Conservation (phyloP, 495 filamentous ascomycete species). For the Sphaerosporella brunnea region DNA sequence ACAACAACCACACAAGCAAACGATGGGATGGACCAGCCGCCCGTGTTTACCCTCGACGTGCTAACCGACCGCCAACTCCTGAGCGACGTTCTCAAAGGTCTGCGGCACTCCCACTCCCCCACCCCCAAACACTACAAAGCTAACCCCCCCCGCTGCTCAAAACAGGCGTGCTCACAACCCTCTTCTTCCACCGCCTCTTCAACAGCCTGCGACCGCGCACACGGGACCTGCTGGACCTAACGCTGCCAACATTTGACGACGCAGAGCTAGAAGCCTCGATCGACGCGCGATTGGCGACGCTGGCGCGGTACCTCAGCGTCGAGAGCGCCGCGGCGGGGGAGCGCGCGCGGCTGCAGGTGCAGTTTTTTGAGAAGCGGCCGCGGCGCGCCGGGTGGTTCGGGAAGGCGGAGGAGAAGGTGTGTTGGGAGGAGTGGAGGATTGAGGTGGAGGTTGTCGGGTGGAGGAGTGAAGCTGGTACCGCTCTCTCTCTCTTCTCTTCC, state of each 20-base stretch:
- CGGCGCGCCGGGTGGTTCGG: conserved; percentile 59
- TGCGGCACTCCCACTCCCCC: neutral
- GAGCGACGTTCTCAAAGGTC: conserved; percentile 84
- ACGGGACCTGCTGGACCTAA: conserved; percentile 80
- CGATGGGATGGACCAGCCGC: conserved; percentile 37
- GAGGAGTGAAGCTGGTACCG: conserved; percentile 75
- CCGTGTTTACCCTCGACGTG: conserved; percentile 70
- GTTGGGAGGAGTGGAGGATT: conserved; percentile 90
- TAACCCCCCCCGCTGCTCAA: neutral
- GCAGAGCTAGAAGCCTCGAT: conserved; percentile 81
- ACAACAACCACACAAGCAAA: no score
- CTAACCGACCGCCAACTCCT: conserved; percentile 66
- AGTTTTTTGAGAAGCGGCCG: conserved; percentile 80
- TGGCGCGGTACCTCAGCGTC: conserved; percentile 40
- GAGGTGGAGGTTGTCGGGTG: conserved; percentile 82
- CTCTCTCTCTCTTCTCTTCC: no score
- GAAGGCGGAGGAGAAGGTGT: conserved; percentile 70
- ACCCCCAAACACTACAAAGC: neutral
- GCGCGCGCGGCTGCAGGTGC: conserved; percentile 21
- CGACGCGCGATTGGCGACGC: conserved; percentile 59
- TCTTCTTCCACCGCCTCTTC: conserved; percentile 98
- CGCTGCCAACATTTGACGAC: conserved; percentile 75
- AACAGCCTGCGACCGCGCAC: conserved; percentile 65
- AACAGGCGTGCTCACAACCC: conserved; percentile 79
- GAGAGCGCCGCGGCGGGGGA: neutral